Percentiles rank a stretch among this genome's conserved stretches.
phyloP scores from a whole-genome alignment of 495 filamentous ascomycete species.

The Aspergillus baeticus region DNA sequence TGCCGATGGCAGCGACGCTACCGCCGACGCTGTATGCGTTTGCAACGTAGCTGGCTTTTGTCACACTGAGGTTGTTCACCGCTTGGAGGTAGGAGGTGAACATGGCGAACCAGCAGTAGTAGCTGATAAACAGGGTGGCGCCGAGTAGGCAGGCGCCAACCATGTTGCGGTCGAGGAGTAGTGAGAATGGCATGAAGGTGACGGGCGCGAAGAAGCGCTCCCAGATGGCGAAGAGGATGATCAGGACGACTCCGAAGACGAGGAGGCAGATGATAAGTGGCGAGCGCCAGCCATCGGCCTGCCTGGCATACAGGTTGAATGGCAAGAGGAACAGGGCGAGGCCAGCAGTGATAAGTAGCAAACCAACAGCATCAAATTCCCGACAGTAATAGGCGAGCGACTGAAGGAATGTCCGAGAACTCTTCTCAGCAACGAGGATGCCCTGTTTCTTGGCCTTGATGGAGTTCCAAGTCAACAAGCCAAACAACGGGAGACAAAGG shows the following conservation, averaged over 20 bases:
- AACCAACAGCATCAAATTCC: constrained; percentile 34
- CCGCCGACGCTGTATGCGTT: constrained; percentile 46
- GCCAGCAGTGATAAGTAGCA: constrained; percentile 52
- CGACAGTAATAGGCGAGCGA: too few relatives aligned
- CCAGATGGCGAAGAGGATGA: constrained; percentile 47
- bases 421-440: too few relatives aligned
- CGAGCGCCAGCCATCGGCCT: constrained; percentile 43
- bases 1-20: not conserved
- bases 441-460: constrained; percentile 41
- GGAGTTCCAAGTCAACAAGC: constrained; percentile 46
- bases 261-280: constrained; percentile 50
- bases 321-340: constrained; percentile 52
- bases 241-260: constrained; percentile 47
- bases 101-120: constrained; percentile 55
- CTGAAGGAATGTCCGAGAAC: too few relatives aligned
- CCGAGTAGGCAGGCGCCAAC: constrained; percentile 35
- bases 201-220: not conserved
- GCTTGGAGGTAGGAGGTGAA: constrained; percentile 70
- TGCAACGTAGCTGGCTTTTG: constrained; percentile 54
- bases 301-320: constrained; percentile 39
- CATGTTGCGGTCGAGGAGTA: constrained; percentile 1
- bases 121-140: constrained; percentile 51
- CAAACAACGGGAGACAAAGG: constrained; percentile 42
- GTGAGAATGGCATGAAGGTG: constrained; percentile 6
- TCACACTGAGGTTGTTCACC: constrained; percentile 56